phyloP scores from a whole-genome alignment of 2,329 filamentous ascomycete species.

The Elsinoe batatas region DNA sequence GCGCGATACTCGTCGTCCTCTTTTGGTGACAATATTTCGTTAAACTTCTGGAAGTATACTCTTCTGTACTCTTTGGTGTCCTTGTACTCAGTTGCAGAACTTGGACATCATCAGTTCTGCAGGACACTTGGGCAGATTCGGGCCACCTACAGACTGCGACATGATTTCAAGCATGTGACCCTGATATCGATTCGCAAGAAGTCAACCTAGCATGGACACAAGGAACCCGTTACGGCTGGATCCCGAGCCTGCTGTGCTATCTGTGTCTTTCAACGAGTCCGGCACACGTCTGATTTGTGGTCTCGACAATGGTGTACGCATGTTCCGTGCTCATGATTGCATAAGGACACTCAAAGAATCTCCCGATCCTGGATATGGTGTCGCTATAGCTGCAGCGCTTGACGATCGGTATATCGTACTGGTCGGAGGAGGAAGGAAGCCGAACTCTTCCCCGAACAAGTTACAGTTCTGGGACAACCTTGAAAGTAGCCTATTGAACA shows the following conservation, averaged over 20 bases:
- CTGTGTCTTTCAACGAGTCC: slow-evolving; percentile 76
- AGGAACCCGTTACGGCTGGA: slow-evolving; percentile 74
- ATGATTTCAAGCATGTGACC: not conserved
- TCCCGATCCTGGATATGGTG: slow-evolving; percentile 18
- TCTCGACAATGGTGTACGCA: slow-evolving; percentile 71
- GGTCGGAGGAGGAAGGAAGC: slow-evolving; percentile 75
- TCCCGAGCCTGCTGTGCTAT: slow-evolving; percentile 64
- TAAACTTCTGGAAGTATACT: too few species aligned
- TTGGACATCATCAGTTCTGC: too few species aligned
- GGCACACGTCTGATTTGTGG: slow-evolving; percentile 79
- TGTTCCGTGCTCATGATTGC: slow-evolving; percentile 28
- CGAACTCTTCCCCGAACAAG: slow-evolving; percentile 83
- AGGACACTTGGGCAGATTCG: not conserved
- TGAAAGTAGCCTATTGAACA: slow-evolving; percentile 64
- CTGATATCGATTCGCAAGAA: not conserved
- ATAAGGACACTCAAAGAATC: slow-evolving; percentile 24
- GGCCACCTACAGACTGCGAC: not conserved
- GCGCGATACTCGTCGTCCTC: not conserved
- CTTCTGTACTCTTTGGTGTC: too few species aligned
- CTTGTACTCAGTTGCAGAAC: too few species aligned
- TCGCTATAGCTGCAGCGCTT: slow-evolving; percentile 24
- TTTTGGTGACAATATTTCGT: not conserved
- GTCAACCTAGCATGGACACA: slow-evolving; percentile 63
- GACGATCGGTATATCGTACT: slow-evolving; percentile 60
- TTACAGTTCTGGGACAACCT: slow-evolving; percentile 87